Percentiles rank a stretch among this genome's conserved stretches.
Evolutionary conservation across 306 rosid genomes (phyloP).

Genomic region (Betula pendula): DNA sequence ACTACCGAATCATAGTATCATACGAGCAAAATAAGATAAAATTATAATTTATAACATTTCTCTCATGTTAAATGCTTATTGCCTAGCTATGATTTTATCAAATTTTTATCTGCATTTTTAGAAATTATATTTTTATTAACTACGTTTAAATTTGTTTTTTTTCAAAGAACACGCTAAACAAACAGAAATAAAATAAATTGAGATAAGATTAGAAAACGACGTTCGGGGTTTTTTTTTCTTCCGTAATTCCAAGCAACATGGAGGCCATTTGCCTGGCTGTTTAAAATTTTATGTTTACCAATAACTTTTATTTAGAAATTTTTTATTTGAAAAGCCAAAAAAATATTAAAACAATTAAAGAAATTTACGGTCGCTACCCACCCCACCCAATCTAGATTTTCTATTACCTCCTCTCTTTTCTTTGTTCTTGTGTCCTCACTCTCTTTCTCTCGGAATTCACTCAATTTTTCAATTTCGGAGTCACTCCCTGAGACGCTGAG

Average conservation of each 20-base stretch:
- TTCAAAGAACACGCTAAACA: no score
- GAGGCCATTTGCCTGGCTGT: not conserved
- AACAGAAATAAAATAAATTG: not conserved
- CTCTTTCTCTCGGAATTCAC: conserved; percentile 31
- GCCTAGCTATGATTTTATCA: no score
- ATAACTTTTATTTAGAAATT: not conserved
- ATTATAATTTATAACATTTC: no score
- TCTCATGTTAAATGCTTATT: no score
- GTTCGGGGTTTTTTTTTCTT: not conserved
- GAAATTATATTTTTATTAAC: no score
- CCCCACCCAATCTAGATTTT: conserved; percentile 55
- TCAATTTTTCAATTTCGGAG: not conserved
- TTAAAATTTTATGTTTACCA: not conserved
- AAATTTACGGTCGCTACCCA: conserved; percentile 47
- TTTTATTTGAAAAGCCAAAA: not conserved
- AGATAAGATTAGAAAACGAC: not conserved
- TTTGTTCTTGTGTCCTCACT: conserved; percentile 30
- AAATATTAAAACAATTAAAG: not conserved
- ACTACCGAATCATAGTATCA: no score
- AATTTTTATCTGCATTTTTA: no score
- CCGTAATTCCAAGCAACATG: conserved; percentile 11
- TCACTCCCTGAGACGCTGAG: conserved; percentile 10
- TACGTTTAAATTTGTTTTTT: no score
- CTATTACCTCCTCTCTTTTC: conserved; percentile 8
- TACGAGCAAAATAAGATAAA: no score